These are phyloP conservation scores for Dissophora globulifera DNA, from an alignment of 192 early-diverging fungal species.

Conservation along the genomic window DNA sequence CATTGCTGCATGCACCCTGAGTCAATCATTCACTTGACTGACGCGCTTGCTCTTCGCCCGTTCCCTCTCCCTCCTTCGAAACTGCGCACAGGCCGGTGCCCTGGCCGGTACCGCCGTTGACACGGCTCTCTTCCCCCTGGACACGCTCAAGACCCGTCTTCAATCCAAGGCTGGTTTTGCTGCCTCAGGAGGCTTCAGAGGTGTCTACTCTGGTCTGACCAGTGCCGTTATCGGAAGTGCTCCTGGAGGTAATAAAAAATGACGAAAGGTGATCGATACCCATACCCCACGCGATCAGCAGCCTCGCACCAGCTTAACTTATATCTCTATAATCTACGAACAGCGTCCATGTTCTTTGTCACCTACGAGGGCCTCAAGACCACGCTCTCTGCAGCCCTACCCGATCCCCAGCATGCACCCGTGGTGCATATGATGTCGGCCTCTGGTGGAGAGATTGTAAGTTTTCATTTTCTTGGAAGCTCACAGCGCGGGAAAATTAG, in stretches of 20 bases:
- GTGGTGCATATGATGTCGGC: conserved; percentile 89
- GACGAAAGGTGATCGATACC: too few species aligned
- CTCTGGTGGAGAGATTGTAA: conserved; percentile 88
- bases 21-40: too few species aligned
- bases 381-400: conserved; percentile 48
- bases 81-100: conserved; percentile 80
- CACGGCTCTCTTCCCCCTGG: conserved; percentile 92
- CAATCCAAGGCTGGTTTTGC: conserved; percentile 88
- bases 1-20: too few species aligned
- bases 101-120: conserved; percentile 95
- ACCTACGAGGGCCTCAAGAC: conserved; percentile 89
- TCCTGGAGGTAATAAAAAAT: conserved; percentile 84
- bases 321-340: too few species aligned
- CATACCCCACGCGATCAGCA: too few species aligned
- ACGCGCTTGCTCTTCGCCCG: too few species aligned
- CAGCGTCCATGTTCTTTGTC: conserved; percentile 91
- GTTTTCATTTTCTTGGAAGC: conserved; percentile 24
- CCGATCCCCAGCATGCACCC: conserved; percentile 64
- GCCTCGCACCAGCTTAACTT: too few species aligned
- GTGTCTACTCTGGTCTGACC: conserved; percentile 91
- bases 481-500: conserved; percentile 19
- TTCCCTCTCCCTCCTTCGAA: neutral
- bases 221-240: conserved; percentile 95
- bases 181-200: conserved; percentile 87
- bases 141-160: conserved; percentile 97